A percentile compares a stretch with the other conserved stretches of the same genome.
Conservation (phyloP, 192 early-diverging fungal species). For the Endogone sp. region DNA sequence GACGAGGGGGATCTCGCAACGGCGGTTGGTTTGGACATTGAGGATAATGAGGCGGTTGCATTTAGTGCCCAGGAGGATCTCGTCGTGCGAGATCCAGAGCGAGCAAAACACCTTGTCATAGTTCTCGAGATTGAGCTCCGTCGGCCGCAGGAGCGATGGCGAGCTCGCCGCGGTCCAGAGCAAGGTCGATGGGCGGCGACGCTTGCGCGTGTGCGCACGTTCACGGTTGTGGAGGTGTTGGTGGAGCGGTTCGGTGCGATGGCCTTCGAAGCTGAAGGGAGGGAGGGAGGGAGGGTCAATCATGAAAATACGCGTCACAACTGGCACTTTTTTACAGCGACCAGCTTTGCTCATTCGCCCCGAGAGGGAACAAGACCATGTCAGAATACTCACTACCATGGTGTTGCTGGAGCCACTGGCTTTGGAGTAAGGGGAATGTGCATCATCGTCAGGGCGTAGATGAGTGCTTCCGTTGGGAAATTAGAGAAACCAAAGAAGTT, state of each 20-base stretch:
- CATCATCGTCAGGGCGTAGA: no score
- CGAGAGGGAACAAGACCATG: no score
- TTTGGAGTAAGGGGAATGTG: no score
- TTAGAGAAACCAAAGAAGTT: no score
- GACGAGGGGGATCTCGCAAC: constrained; percentile 32
- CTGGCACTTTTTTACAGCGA: no score
- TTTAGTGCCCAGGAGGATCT: constrained; percentile 61
- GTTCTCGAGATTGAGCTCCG: constrained; percentile 18
- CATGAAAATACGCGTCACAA: no score
- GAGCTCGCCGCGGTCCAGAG: neutral
- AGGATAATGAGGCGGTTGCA: constrained; percentile 41
- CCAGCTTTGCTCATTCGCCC: no score
- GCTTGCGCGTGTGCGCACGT: neutral
- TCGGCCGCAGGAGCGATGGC: neutral
- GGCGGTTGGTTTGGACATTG: constrained; percentile 28
- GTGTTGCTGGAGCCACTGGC: no score
- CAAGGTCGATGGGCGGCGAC: neutral
- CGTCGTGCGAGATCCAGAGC: constrained; percentile 41
- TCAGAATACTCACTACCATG: no score
- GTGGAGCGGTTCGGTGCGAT: neutral
- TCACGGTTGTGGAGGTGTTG: neutral
- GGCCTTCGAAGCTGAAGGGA: neutral
- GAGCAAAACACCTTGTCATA: constrained; percentile 59
- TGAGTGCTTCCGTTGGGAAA: no score
- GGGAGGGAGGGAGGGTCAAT: no score